phyloP scores from a whole-genome alignment of 1,284 basidiomycete species.

The Malassezia globosa region DNA sequence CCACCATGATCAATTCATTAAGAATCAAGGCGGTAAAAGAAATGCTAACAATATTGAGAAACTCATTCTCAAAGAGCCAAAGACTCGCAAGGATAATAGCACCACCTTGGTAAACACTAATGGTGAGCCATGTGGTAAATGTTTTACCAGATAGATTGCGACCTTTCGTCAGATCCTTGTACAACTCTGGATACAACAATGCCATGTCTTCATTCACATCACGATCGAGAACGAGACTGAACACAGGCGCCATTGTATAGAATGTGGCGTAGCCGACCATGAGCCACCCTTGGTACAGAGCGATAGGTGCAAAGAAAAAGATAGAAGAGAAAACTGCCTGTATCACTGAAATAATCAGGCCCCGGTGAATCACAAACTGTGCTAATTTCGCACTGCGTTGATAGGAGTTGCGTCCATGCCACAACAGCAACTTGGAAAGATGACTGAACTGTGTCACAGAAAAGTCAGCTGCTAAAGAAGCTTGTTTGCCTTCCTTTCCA shows the following conservation, averaged over 20 bases:
- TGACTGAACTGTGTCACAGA: constrained; percentile 90
- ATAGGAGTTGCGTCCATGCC: constrained; percentile 96
- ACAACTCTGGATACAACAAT: constrained; percentile 88
- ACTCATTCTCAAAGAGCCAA: constrained; percentile 90
- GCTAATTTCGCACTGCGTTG: constrained; percentile 93
- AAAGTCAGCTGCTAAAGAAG: constrained; percentile 93
- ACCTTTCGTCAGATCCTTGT: constrained; percentile 72
- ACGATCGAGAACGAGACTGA: constrained; percentile 85
- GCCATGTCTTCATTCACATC: constrained; percentile 94
- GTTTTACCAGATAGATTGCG: constrained; percentile 80
- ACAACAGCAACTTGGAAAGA: constrained; percentile 86
- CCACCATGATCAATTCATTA: constrained; percentile 98
- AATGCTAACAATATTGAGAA: constrained; percentile 93
- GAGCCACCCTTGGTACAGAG: constrained; percentile 93
- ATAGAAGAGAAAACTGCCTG: constrained; percentile 79
- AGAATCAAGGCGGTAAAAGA: constrained; percentile 91
- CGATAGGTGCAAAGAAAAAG: constrained; percentile 97
- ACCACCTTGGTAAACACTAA: constrained; percentile 93
- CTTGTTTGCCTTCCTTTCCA: constrained; percentile 96
- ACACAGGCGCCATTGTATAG: constrained; percentile 97
- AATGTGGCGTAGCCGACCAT: constrained; percentile 96
- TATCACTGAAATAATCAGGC: constrained; percentile 94
- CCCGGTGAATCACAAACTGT: constrained; percentile 91
- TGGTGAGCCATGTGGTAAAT: constrained; percentile 95
- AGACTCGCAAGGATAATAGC: constrained; percentile 98